phyloP scores from a whole-genome alignment of 352 stramenopile genomes.

The Elongisporangium prolatum region DNA sequence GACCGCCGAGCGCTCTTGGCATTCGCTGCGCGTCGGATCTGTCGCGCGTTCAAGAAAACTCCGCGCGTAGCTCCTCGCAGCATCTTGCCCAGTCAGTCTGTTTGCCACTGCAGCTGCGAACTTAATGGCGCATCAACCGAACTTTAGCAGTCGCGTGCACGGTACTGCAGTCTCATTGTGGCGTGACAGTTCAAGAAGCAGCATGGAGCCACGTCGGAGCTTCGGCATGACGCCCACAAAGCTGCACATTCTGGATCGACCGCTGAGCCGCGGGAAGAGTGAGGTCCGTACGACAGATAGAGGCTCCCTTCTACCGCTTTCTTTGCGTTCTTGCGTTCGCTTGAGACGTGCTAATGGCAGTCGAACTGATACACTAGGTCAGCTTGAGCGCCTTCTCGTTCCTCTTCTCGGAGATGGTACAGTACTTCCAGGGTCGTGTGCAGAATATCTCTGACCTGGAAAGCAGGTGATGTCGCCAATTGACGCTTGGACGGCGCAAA shows the following conservation, averaged over 20 bases:
- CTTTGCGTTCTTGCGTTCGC: background rate
- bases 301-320: background rate
- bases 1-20: constrained; percentile 15
- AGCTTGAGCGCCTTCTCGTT: constrained; percentile 95
- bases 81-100: constrained; percentile 20
- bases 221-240: constrained; percentile 47
- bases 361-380: constrained; percentile 41
- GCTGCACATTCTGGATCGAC: constrained; percentile 75
- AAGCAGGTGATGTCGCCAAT: constrained; percentile 76
- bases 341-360: background rate
- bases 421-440: constrained; percentile 96
- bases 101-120: background rate
- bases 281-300: constrained; percentile 33
- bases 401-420: constrained; percentile 97
- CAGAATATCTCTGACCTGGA: constrained; percentile 96
- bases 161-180: background rate
- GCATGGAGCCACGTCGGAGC: constrained; percentile 55
- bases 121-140: background rate
- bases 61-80: constrained; percentile 37
- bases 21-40: constrained; percentile 40
- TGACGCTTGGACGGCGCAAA: background rate
- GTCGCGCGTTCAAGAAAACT: constrained; percentile 48
- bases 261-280: constrained; percentile 68
- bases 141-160: background rate
- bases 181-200: background rate